Evolutionary conservation across 441 rosid genomes (phyloP), one percentile per base, ranked within the genome.

Genomic region (Syzygium syzygioides): DNA sequence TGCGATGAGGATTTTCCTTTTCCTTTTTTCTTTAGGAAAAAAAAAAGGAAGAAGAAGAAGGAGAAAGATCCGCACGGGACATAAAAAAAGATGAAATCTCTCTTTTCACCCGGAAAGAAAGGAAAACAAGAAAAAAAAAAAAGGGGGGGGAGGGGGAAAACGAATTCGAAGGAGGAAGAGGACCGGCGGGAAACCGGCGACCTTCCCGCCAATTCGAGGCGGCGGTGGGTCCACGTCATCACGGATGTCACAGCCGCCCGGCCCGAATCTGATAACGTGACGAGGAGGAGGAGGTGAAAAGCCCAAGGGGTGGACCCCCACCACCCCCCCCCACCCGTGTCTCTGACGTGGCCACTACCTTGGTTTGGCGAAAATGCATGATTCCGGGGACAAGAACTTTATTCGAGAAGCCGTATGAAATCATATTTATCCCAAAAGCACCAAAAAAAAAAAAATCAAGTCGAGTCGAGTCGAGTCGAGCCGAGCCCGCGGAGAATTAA

Each of bases 221-320:
- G 83, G 83, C 83, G 83, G 83, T 76, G 83, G 83, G 83, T 76
- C 83, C 83, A 76, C 83, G 83, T 76, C 83, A 76, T 76, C 83
- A 76, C 83, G 83, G 83, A 14, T 23, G 83, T 45, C n/a, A 52
- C 9, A 8, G 14, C 28, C 23, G 14, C 1, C 48, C 14, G 7
- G 6, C 50, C 25, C 48, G 14, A 48, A 76, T 41, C 83, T 76
- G 83, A 37, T 37, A 76, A 76, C 52, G 83, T 37, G 52, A 20
- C 52, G 48, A 45, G 48, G 48, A 45, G 48, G 48, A 45, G 48
- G 52, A 20, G 52, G 9, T 37, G 52, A 76, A 37, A 76, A 20
- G 52, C 52, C 8, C 25, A 20, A 25, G 13, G 83, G n/a, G n/a
- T 37, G 83, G 68, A 41, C 5, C 52, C 83, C 79, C 26, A n/a